These are phyloP conservation scores for Byssothecium circinans DNA, from an alignment of 2,329 filamentous ascomycete genomes.

Conservation along the genomic window DNA sequence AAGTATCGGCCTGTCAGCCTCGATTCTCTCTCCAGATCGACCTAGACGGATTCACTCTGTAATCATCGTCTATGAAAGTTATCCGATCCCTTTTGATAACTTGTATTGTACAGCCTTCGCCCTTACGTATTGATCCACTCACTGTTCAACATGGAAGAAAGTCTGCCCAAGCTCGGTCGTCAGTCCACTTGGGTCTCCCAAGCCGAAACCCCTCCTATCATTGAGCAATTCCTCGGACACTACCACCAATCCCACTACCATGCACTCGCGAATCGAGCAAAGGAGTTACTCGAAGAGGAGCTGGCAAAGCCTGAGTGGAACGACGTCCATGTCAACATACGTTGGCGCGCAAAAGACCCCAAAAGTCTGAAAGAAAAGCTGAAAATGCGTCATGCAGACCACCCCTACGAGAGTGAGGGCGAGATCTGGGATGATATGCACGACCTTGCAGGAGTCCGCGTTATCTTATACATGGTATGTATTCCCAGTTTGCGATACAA, in stretches of 20 bases:
- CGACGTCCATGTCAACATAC: slow-evolving; percentile 6
- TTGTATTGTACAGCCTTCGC: neutral
- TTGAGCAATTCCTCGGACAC: slow-evolving; percentile 1
- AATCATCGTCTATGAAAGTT: too few species aligned
- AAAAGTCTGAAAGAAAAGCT: slow-evolving; percentile 10
- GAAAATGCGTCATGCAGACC: slow-evolving; percentile 2
- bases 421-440: slow-evolving; percentile 9
- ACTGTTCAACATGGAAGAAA: neutral
- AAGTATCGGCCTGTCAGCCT: neutral
- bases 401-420: neutral
- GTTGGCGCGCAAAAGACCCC: slow-evolving; percentile 3
- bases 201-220: neutral
- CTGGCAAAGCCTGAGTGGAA: slow-evolving; percentile 2
- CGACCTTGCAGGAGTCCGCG: slow-evolving; percentile 14
- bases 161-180: neutral
- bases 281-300: slow-evolving; percentile 3
- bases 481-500: too few species aligned
- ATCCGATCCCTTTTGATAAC: too few species aligned
- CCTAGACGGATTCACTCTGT: too few species aligned
- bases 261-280: slow-evolving; percentile 2
- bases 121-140: neutral
- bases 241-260: slow-evolving; percentile 4
- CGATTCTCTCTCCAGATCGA: neutral
- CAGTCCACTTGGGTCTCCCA: slow-evolving; percentile 5
- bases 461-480: slow-evolving; percentile 9